phyloP scores from a whole-genome alignment of 257 asterid genomes.

The Eustoma russellianum region DNA sequence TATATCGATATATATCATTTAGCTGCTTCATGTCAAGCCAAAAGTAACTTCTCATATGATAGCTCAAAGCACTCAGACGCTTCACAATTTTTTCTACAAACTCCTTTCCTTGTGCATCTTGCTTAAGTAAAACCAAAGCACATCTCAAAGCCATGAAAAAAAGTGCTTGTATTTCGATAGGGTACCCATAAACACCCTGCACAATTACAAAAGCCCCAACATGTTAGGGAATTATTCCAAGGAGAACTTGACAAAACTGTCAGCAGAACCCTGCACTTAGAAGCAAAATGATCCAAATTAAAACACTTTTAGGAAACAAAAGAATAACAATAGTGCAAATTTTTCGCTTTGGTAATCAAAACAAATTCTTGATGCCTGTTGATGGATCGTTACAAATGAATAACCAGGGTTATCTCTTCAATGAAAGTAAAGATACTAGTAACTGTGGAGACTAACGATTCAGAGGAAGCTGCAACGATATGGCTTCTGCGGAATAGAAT shows the following conservation, averaged over 20 bases:
- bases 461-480: no score
- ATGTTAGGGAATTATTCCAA: neutral
- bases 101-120: slow-evolving; percentile 51
- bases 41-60: slow-evolving; percentile 67
- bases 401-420: neutral
- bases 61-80: slow-evolving; percentile 58
- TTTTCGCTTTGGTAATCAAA: no score
- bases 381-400: neutral
- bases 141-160: slow-evolving; percentile 73
- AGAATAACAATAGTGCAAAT: no score
- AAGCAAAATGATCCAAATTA: neutral
- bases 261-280: neutral
- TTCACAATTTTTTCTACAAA: slow-evolving; percentile 43
- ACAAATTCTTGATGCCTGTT: neutral
- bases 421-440: no score
- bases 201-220: slow-evolving; percentile 5
- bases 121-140: slow-evolving; percentile 48
- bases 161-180: slow-evolving; percentile 59
- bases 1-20: slow-evolving; percentile 50
- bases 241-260: neutral
- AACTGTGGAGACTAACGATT: no score
- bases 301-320: neutral
- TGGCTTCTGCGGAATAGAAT: neutral
- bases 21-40: slow-evolving; percentile 63
- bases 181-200: slow-evolving; percentile 73